Base-by-base conservation (phyloP, 495 filamentous ascomycete genomes). In the Thermothielavioides terrestris region DNA sequence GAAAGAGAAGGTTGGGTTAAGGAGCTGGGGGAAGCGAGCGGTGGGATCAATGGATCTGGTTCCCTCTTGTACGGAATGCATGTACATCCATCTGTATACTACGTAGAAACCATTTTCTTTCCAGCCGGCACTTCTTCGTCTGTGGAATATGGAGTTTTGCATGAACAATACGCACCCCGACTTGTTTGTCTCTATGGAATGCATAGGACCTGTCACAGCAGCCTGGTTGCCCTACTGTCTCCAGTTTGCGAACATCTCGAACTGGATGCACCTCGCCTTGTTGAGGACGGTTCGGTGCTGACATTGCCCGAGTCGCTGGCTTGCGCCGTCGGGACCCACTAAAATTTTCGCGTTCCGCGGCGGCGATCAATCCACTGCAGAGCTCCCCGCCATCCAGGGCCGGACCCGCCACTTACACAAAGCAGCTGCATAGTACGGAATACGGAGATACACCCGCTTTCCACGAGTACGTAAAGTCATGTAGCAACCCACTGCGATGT, bases 1-100 rank as follows among this genome's bases (percentile, higher is more conserved):
- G 79, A 59, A 79, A 79, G 32, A 89, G 89, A 63, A 82, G 92
- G 73, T 69, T 96, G 71, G 84, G 88, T 73, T 89, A 63, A 55
- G 27, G 27, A 21, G 42, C 18, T 25, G n/a, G n/a, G n/a, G n/a
- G n/a, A n/a, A n/a, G n/a, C n/a, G n/a, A n/a, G n/a, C n/a, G n/a
- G n/a, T n/a, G n/a, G n/a, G n/a, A n/a, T n/a, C n/a, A n/a, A 28
- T 12, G 30, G 42, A 21, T 47, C 27, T 31, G 39, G 27, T 28
- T 23, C 38, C 39, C n/a, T n/a, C n/a, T n/a, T n/a, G n/a, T n/a
- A n/a, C n/a, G n/a, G n/a, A n/a, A n/a, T n/a, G n/a, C n/a, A n/a
- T n/a, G n/a, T 30, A 28, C 58, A 49, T 58, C 58, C 39, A 55
- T 55, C n/a, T 61, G 58, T 61, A 58, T 52, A 57, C 39, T 60